Base-by-base conservation (phyloP, 495 filamentous ascomycete genomes). In the Aspergillus taichungensis region DNA sequence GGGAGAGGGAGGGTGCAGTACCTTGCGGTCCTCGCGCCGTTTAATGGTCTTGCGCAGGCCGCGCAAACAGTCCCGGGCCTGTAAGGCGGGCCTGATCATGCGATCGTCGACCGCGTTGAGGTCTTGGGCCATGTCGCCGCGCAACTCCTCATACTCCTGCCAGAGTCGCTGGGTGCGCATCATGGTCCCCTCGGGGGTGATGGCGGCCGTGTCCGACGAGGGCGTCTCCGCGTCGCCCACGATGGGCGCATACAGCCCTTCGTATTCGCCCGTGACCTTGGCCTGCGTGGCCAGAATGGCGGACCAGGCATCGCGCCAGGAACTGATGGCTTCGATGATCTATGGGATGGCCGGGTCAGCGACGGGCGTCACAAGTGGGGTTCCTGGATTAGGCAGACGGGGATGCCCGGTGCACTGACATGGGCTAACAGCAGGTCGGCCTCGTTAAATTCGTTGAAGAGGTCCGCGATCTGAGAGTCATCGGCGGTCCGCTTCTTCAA, bases 31-130 rank as follows among this genome's bases (percentile, higher is more conserved):
- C 54, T 94, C 87, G 34, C 91, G 73, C 57, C 87, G 91, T 69
- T 95, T 95, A 61, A 97, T 91, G 3, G 84, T 84, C 64, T 91
- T 95, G 57, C 88, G 84, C 59, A 95, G 72, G 0, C 87, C 84
- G 45, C 77, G 73, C 46, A 95, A 70, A 34, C 61, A 79, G 40
- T 84, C 79, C 56, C 82, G 84, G 3, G 85, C 87, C 40, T 84
- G 75, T 13, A 71, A 73, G 4, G 86, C 83, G 1, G 90, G 88
- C 49, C 73, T 72, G 33, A 94, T 74, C 43, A 95, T 77, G 41
- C 80, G 76, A 0, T 66, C 61, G 47, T 95, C 88, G 45, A 96
- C 82, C 40, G 76, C 70, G 45, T 64, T 66, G 43, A 95, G 68
- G 56, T 97, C 90, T 27, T 81, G 79, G 12, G 78, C 49, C 52